These are phyloP conservation scores for Ichthyophonus hoferi DNA, from an alignment of 208 protist species.

Conservation along the genomic window DNA sequence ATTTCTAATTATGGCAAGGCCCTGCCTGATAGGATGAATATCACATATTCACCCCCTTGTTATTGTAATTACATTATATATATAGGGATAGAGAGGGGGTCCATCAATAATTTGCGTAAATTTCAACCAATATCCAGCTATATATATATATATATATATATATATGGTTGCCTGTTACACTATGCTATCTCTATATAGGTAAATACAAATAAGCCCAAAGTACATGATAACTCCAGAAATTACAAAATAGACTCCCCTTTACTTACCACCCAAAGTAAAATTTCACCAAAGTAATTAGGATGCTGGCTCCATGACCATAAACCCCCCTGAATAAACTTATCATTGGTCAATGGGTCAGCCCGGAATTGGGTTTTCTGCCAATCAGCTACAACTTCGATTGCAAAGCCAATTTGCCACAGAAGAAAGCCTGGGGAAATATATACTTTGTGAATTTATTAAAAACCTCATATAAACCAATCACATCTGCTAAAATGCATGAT, in stretches of 20 bases:
- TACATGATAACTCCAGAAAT: too few relatives aligned
- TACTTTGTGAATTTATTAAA: too few relatives aligned
- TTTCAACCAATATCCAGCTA: too few relatives aligned
- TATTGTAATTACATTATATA: too few relatives aligned
- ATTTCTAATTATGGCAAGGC: too few relatives aligned
- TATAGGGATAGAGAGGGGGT: too few relatives aligned
- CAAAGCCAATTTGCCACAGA: conserved; percentile 19
- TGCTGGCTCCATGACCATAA: conserved; percentile 13
- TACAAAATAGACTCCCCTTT: too few relatives aligned
- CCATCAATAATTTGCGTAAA: too few relatives aligned
- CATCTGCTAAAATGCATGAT: too few relatives aligned
- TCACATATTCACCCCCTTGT: too few relatives aligned
- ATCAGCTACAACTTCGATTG: conserved; percentile 16
- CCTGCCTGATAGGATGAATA: too few relatives aligned
- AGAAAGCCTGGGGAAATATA: conserved; percentile 4
- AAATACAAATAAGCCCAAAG: not conserved
- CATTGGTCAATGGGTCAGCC: not conserved
- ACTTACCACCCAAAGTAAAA: not conserved
- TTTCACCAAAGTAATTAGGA: conserved; percentile 44
- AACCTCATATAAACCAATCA: too few relatives aligned
- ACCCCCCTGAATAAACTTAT: not conserved
- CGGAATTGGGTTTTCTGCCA: conserved; percentile 1
- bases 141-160: not conserved
- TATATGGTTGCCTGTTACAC: not conserved
- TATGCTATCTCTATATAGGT: not conserved